These are phyloP conservation scores for Termitomyces sp. DNA, from an alignment of 768 basidiomycete genomes.

Conservation along the genomic window DNA sequence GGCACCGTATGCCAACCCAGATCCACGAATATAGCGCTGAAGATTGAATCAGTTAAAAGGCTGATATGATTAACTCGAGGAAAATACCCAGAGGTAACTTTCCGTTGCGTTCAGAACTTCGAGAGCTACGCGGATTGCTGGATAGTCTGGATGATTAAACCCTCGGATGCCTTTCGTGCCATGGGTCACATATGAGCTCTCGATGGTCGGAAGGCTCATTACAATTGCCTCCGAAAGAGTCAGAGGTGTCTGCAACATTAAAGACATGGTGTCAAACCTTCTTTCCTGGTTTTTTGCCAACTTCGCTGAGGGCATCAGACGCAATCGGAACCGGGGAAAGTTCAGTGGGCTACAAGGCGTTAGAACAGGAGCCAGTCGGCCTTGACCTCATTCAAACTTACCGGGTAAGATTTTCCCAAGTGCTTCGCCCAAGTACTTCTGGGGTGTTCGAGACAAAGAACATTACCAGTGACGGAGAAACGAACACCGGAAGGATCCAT, in stretches of 20 bases:
- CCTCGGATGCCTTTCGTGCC: conserved; percentile 75
- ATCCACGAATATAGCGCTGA: conserved; percentile 88
- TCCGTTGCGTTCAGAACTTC: conserved; percentile 92
- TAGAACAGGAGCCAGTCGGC: not conserved
- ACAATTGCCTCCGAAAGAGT: conserved; percentile 60
- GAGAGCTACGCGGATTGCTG: conserved; percentile 78
- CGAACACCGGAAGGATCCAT: conserved; percentile 78
- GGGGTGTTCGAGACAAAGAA: conserved; percentile 65
- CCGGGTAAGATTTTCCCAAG: conserved; percentile 58
- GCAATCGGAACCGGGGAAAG: conserved; percentile 66
- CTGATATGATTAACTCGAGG: not conserved
- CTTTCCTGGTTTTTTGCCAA: conserved; percentile 68
- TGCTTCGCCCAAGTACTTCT: conserved; percentile 69
- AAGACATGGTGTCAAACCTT: conserved; percentile 40
- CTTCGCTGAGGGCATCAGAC: conserved; percentile 61
- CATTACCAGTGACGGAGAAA: conserved; percentile 87
- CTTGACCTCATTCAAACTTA: conserved; percentile 22
- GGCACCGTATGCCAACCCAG: conserved; percentile 94
- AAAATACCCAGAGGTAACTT: conserved; percentile 83
- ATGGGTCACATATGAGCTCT: conserved; percentile 83
- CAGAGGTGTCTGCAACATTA: not conserved
- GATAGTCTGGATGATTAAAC: conserved; percentile 77
- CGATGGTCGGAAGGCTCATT: conserved; percentile 88
- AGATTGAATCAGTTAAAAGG: conserved; percentile 6
- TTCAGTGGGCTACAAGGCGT: conserved; percentile 34